phyloP scores from a whole-genome alignment of 2,329 filamentous ascomycete genomes.

The Aaosphaeria pasadenensis region DNA sequence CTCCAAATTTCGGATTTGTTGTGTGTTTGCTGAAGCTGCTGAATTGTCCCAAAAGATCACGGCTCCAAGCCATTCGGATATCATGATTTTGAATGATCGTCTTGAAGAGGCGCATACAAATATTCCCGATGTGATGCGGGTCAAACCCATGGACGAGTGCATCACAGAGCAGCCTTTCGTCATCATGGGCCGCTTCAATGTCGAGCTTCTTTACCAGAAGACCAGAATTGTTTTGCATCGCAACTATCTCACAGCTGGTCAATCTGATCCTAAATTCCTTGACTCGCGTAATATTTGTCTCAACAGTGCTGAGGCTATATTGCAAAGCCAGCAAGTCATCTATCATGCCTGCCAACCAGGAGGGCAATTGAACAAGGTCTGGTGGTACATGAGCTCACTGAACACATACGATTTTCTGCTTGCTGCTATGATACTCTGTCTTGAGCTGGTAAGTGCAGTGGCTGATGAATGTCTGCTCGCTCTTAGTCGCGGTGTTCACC shows the following conservation, averaged over 20 bases:
- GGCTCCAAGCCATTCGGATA: constrained; percentile 33
- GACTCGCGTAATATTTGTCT: constrained; percentile 48
- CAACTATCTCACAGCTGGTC: constrained; percentile 46
- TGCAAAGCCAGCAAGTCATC: constrained; percentile 50
- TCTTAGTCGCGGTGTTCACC: no score
- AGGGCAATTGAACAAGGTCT: constrained; percentile 42
- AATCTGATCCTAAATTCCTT: constrained; percentile 30
- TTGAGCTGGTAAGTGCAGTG: constrained; percentile 32
- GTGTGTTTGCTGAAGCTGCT: constrained; percentile 38
- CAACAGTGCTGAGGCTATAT: constrained; percentile 47
- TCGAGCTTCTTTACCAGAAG: constrained; percentile 53
- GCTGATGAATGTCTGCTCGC: no score
- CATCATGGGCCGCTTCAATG: constrained; percentile 51
- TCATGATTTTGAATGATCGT: constrained; percentile 36
- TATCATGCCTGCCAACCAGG: constrained; percentile 47
- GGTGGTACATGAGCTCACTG: constrained; percentile 47
- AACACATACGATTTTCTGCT: constrained; percentile 49
- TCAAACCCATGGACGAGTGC: constrained; percentile 39
- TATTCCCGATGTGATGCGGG: constrained; percentile 36
- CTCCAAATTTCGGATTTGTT: constrained; percentile 31
- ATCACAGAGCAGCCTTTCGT: constrained; percentile 50
- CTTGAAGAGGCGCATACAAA: constrained; percentile 32
- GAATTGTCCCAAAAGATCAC: constrained; percentile 38
- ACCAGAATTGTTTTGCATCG: constrained; percentile 54
- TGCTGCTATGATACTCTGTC: constrained; percentile 48